Percentiles rank a stretch among this genome's conserved stretches.
Evolutionary conservation across 2,329 filamentous ascomycete species (phyloP).

Genomic region (Fusarium sp.): DNA sequence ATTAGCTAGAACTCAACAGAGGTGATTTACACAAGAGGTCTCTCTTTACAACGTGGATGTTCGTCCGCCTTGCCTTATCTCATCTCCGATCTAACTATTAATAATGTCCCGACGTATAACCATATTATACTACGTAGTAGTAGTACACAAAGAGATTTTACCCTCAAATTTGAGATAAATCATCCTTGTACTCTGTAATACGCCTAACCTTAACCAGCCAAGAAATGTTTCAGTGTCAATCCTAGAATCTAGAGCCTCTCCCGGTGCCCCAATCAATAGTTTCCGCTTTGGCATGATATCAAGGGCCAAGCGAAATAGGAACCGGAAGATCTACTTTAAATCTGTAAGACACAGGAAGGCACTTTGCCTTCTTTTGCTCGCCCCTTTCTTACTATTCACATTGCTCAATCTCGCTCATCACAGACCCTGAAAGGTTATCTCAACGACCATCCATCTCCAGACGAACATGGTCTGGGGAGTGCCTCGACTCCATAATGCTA

Average conservation of each 20-base stretch:
- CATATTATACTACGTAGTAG: not conserved
- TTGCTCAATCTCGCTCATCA: slow-evolving; percentile 30
- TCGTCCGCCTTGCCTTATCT: not conserved
- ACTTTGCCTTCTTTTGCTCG: not conserved
- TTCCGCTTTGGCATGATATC: not conserved
- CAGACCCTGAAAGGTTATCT: slow-evolving; percentile 27
- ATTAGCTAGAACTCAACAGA: not conserved
- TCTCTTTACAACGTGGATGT: not conserved
- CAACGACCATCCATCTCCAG: slow-evolving; percentile 4
- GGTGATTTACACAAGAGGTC: not conserved
- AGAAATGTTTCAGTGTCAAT: slow-evolving; percentile 3
- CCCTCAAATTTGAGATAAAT: not conserved
- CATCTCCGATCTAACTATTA: not conserved
- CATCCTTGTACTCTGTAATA: too few species aligned
- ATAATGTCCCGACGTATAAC: not conserved
- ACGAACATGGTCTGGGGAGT: slow-evolving; percentile 2
- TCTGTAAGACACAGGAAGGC: not conserved
- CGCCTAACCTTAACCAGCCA: not conserved
- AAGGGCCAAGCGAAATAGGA: not conserved
- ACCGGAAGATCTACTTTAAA: slow-evolving; percentile 2
- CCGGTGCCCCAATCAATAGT: not conserved
- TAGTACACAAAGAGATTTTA: not conserved
- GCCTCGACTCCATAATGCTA: not conserved
- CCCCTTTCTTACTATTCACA: slow-evolving; percentile 18
- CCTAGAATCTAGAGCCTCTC: not conserved